phyloP scores from a whole-genome alignment of 805 yeast genomes.

The Saccharomycopsis malanga region DNA sequence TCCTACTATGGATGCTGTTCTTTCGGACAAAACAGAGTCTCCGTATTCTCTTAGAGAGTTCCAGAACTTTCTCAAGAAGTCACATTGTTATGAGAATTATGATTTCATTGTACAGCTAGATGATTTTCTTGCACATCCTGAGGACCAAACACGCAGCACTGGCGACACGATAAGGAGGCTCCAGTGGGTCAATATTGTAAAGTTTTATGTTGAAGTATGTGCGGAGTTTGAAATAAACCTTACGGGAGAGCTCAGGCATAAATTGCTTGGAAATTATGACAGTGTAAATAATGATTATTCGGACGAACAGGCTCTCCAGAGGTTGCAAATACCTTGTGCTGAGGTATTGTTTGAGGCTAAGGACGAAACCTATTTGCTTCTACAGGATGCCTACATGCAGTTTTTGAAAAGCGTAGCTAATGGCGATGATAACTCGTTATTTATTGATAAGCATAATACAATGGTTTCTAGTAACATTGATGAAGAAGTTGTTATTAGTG shows the following conservation, averaged over 20 bases:
- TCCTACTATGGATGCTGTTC: too few species aligned
- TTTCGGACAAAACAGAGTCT: slow-evolving; percentile 1
- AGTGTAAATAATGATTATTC: slow-evolving; percentile 1
- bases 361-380: slow-evolving; percentile 14
- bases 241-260: slow-evolving; percentile 15
- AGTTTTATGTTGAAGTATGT: slow-evolving; percentile 6
- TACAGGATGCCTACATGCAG: slow-evolving; percentile 21
- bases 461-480: background rate
- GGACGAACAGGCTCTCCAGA: background rate
- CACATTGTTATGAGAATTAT: slow-evolving; percentile 20
- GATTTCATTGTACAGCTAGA: slow-evolving; percentile 11
- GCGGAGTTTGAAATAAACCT: slow-evolving; percentile 20
- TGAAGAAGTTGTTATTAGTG: slow-evolving; percentile 1
- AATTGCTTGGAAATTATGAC: slow-evolving; percentile 12
- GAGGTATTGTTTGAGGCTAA: slow-evolving; percentile 11
- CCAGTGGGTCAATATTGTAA: slow-evolving; percentile 12
- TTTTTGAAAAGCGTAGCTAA: slow-evolving; percentile 15
- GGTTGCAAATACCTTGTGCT: slow-evolving; percentile 6
- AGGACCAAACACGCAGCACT: background rate
- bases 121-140: background rate
- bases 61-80: slow-evolving; percentile 12
- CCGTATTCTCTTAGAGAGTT: slow-evolving; percentile 19
- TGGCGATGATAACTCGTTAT: slow-evolving; percentile 13
- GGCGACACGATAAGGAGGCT: background rate
- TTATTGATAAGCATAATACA: slow-evolving; percentile 8